Percentiles rank a stretch among this genome's conserved stretches.
These are phyloP conservation scores for Cryptococcus sp. DNA, from an alignment of 1,284 basidiomycete species.

Conservation along the genomic window DNA sequence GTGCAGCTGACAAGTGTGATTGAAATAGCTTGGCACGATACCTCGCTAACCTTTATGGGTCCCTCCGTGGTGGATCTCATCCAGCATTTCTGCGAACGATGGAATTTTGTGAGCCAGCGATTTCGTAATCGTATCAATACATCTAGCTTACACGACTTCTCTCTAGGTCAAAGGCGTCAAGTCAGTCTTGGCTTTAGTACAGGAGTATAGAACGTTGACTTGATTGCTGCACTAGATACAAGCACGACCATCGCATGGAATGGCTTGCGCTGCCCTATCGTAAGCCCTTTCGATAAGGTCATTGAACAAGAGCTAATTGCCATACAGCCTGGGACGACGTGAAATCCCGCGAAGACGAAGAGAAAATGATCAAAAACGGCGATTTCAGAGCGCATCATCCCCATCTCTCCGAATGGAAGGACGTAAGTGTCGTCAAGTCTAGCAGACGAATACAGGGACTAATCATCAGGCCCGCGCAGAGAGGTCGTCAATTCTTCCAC, in stretches of 20 bases:
- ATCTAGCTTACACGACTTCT: not conserved
- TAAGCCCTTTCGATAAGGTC: constrained; percentile 16
- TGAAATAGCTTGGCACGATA: constrained; percentile 54
- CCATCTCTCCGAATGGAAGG: constrained; percentile 49
- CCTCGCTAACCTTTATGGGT: constrained; percentile 74
- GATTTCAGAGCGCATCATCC: constrained; percentile 50
- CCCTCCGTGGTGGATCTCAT: constrained; percentile 82
- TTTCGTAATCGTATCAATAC: not conserved
- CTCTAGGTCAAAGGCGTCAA: constrained; percentile 42
- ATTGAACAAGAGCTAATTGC: not conserved
- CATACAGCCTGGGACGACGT: constrained; percentile 45
- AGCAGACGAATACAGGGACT: not conserved
- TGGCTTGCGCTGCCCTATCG: constrained; percentile 81
- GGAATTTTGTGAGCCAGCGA: constrained; percentile 51
- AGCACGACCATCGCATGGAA: constrained; percentile 59
- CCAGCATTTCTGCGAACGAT: constrained; percentile 81
- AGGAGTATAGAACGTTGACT: not conserved
- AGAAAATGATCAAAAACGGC: constrained; percentile 30
- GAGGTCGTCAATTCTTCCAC: constrained; percentile 47
- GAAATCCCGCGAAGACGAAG: constrained; percentile 31
- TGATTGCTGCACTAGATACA: constrained; percentile 49
- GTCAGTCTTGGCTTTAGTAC: constrained; percentile 12
- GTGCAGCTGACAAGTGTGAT: constrained; percentile 5
- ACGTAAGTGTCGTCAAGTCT: constrained; percentile 23
- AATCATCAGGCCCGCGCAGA: constrained; percentile 12